A percentile compares a stretch with the other conserved stretches of the same genome.
Evolutionary conservation across 495 filamentous ascomycete species (phyloP).

Genomic region (Neurospora sp.): DNA sequence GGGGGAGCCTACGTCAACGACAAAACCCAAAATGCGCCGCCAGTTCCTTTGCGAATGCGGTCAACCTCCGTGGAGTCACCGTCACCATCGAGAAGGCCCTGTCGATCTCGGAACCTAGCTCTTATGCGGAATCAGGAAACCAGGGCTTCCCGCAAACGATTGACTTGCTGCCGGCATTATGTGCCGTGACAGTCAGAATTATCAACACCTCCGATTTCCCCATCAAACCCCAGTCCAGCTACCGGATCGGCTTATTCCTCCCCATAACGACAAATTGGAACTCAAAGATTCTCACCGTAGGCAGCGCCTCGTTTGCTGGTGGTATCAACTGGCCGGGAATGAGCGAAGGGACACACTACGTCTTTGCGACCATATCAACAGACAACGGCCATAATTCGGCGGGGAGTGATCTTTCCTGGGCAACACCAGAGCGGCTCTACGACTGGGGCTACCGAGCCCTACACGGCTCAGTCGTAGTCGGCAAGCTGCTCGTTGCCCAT

Average conservation of each 20-base stretch:
- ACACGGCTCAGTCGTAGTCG: constrained; percentile 36
- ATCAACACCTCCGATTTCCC: constrained; percentile 20
- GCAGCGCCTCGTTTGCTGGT: constrained; percentile 37
- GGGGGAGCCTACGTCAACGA: not conserved
- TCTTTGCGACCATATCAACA: constrained; percentile 45
- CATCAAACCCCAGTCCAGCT: constrained; percentile 26
- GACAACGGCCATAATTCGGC: constrained; percentile 46
- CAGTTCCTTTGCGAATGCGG: constrained; percentile 7
- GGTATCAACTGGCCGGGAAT: constrained; percentile 42
- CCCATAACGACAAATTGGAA: constrained; percentile 36
- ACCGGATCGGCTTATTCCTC: constrained; percentile 42
- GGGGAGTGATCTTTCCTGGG: constrained; percentile 35
- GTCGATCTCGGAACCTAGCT: constrained; percentile 20
- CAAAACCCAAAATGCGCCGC: constrained; percentile 4
- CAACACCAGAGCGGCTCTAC: constrained; percentile 26
- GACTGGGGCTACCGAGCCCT: constrained; percentile 43
- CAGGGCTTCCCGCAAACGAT: constrained; percentile 32
- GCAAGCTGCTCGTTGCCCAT: constrained; percentile 29
- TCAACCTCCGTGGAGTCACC: constrained; percentile 9
- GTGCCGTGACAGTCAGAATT: constrained; percentile 39
- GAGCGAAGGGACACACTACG: constrained; percentile 18
- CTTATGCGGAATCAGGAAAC: constrained; percentile 22
- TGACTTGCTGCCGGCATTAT: constrained; percentile 36
- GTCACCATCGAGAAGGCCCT: constrained; percentile 21
- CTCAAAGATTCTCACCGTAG: constrained; percentile 26